phyloP scores from a whole-genome alignment of 169 alveolate species.

The Perkinsus chesapeaki region DNA sequence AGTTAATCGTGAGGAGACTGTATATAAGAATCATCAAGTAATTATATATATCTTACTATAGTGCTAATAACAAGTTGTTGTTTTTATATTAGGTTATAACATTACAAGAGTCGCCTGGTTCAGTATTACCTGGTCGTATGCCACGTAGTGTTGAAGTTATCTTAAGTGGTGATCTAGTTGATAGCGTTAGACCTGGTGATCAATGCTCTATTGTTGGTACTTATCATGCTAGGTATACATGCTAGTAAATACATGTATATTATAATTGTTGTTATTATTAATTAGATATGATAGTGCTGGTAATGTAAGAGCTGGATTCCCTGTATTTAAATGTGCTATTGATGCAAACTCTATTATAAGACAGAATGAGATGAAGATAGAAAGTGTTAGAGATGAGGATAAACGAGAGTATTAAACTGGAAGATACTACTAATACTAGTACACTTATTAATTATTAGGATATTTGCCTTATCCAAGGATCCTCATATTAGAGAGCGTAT shows the following conservation, averaged over 20 bases:
- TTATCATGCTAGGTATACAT: conserved; percentile 85
- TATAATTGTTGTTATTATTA: background rate
- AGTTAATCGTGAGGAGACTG: conserved; percentile 45
- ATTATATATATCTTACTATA: background rate
- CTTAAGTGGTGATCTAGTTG: conserved; percentile 93
- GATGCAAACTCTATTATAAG: conserved; percentile 14
- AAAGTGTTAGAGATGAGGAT: conserved; percentile 24
- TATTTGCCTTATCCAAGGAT: conserved; percentile 54
- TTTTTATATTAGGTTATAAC: background rate
- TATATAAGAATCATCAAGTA: conserved; percentile 86
- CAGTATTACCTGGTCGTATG: conserved; percentile 85
- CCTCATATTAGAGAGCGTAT: conserved; percentile 88
- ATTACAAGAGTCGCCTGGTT: conserved; percentile 23
- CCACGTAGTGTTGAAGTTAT: conserved; percentile 95
- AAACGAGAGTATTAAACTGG: background rate
- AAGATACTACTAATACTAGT: background rate
- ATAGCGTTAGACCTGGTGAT: conserved; percentile 98
- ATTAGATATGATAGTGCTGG: conserved; percentile 8
- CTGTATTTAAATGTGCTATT: conserved; percentile 21
- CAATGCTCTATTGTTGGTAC: conserved; percentile 93
- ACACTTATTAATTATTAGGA: background rate
- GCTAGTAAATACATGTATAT: conserved; percentile 45
- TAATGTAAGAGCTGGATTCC: conserved; percentile 84
- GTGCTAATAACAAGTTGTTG: background rate
- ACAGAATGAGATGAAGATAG: conserved; percentile 9